Evolutionary conservation across 1,284 basidiomycete species (phyloP).

Genomic region (Ceraceosorus guamensis): DNA sequence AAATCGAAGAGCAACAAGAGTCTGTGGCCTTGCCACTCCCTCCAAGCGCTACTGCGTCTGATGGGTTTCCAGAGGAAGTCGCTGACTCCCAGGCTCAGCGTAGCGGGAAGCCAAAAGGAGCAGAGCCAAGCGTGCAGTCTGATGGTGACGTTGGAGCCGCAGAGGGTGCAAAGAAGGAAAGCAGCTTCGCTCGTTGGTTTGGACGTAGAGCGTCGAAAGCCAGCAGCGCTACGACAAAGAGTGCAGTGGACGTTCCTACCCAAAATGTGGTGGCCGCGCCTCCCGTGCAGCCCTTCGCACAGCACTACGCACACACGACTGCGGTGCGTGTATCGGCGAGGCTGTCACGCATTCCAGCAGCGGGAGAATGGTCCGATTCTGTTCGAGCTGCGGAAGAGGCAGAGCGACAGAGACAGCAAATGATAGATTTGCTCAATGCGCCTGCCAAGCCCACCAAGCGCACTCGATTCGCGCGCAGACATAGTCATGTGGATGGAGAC

Average conservation of each 20-base stretch:
- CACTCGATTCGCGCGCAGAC: slow-evolving; percentile 7
- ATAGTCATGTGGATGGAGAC: neutral
- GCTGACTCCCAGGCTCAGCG: neutral
- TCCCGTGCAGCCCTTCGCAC: slow-evolving; percentile 69
- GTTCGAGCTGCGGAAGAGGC: slow-evolving; percentile 52
- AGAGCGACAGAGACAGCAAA: slow-evolving; percentile 21
- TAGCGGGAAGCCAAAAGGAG: neutral
- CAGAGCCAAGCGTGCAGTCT: neutral
- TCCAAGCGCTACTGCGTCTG: neutral
- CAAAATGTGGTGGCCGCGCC: neutral
- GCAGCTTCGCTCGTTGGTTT: slow-evolving; percentile 36
- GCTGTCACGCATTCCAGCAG: neutral
- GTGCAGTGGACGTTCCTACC: no score
- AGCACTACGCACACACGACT: slow-evolving; percentile 73
- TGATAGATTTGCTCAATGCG: neutral
- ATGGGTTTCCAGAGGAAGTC: neutral
- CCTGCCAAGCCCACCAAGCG: slow-evolving; percentile 11
- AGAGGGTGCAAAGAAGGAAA: neutral
- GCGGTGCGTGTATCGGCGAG: slow-evolving; percentile 65
- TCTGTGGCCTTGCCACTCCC: neutral
- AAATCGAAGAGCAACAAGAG: neutral
- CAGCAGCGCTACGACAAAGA: neutral
- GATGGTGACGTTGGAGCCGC: no score
- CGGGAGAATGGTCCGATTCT: neutral
- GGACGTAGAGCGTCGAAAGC: slow-evolving; percentile 4